Conservation (phyloP, 2,329 filamentous ascomycete genomes). For the Trichoderma sp. region DNA sequence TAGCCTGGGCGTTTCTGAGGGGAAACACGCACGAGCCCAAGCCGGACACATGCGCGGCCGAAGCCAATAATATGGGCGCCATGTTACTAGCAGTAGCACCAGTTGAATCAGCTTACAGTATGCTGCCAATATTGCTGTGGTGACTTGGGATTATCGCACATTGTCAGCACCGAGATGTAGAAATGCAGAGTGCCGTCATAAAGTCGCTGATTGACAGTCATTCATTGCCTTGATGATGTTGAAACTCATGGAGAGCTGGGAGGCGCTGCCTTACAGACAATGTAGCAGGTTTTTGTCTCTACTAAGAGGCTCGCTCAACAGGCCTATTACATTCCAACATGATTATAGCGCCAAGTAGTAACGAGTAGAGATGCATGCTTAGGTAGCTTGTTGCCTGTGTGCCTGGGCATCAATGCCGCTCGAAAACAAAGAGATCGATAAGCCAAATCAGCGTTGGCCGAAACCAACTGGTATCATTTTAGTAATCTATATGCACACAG, state of each 20-base stretch:
- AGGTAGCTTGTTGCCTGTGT: background rate
- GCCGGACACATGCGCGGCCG: background rate
- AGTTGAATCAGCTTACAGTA: background rate
- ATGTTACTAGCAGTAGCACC: background rate
- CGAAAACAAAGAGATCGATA: background rate
- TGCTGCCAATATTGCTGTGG: background rate
- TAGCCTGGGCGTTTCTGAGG: background rate
- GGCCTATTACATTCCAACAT: background rate
- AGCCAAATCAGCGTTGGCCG: background rate
- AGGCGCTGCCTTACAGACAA: too few relatives aligned
- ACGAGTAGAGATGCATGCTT: background rate
- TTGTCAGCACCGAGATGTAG: background rate
- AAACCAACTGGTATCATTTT: background rate
- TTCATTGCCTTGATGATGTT: background rate
- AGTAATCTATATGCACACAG: too few relatives aligned
- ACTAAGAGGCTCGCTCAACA: background rate
- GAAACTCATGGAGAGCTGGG: too few relatives aligned
- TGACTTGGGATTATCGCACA: background rate
- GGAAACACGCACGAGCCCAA: background rate
- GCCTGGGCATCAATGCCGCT: background rate
- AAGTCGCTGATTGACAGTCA: background rate
- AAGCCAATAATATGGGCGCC: background rate
- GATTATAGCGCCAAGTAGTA: background rate
- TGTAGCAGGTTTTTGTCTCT: background rate
- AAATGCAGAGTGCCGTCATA: background rate